Evolutionary conservation across 2,329 filamentous ascomycete genomes (phyloP), one percentile per base, ranked within the genome.

Genomic region (Byssochlamys sp.): DNA sequence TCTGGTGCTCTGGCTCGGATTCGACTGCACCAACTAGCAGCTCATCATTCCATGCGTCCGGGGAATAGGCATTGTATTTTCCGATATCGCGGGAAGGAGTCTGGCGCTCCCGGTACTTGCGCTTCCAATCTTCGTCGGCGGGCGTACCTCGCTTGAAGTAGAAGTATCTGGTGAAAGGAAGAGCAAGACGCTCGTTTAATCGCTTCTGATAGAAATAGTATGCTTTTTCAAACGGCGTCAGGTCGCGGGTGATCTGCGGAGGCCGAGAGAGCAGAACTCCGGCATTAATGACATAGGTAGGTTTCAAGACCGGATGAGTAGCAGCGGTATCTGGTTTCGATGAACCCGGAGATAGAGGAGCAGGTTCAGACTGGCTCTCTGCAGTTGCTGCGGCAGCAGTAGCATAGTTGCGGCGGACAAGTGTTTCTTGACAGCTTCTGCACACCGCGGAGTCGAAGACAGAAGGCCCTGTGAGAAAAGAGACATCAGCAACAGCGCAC

Each of bases 201-300:
- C 94, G 90, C 67, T 92, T 92, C 78, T 99, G 94, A 78, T 99
- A 99, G 72, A 99, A 91, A 80, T 88, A 96, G 77, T 88, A 97
- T 62, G 92, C 82, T 69, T 90, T 88, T 75, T 99, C 94, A 75
- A 99, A 97, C 11, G 89, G 81, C 33, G 88, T 89, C 56, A 92
- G 85, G 60, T 87, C 81, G 64, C 89, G 87, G 27, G 94, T 97
- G 67, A 99, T 81, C 59, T 95, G 79, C 5, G 94, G 94, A 53
- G 94, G 84, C 28, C 94, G 90, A 52, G 91, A 94, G 62, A 99
- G 84, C 65, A 97, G 84, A 59, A 96, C 81, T 62, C 90, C 88
- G 58, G 85, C 81, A 64, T 81, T 77, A 69, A 82, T 73, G 63
- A 70, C 72, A 75, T 80, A 73, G 60, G 68, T 62, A 57, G 60